A percentile compares a stretch with the other conserved stretches of the same genome.
Conservation (phyloP, 208 protist species). For the Acanthamoeba divionensis region DNA sequence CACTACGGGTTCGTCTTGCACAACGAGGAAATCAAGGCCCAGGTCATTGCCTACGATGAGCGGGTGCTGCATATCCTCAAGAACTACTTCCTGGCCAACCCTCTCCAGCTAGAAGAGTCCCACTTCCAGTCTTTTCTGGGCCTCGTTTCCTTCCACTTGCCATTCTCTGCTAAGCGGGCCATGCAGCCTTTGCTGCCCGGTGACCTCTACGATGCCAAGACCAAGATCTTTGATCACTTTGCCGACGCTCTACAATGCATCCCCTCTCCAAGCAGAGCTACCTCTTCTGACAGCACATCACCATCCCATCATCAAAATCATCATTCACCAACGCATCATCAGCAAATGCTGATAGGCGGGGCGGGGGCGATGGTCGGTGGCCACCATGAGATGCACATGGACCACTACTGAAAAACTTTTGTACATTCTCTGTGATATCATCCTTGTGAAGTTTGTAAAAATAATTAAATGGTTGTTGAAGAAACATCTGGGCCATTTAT, state of each 20-base stretch:
- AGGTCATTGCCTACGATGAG: constrained; percentile 1
- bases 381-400: too few relatives aligned
- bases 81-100: constrained; percentile 3
- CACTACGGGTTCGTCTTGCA: background rate
- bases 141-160: constrained; percentile 17
- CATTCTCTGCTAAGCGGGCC: background rate
- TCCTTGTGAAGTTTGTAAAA: too few relatives aligned
- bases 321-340: too few relatives aligned
- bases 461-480: too few relatives aligned
- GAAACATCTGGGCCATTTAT: too few relatives aligned
- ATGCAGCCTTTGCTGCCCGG: background rate
- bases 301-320: too few relatives aligned
- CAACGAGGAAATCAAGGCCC: background rate
- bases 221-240: background rate
- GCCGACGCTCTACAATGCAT: background rate
- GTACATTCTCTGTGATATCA: too few relatives aligned
- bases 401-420: too few relatives aligned
- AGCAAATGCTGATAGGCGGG: too few relatives aligned
- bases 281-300: too few relatives aligned
- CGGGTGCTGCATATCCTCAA: background rate
- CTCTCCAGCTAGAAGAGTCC: background rate
- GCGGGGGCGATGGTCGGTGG: too few relatives aligned
- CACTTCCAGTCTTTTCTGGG: constrained; percentile 10
- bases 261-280: too few relatives aligned
- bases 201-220: background rate